Percentiles rank a stretch among this genome's conserved stretches.
Conservation (phyloP, 441 rosid species). For the Corymbia citriodora region DNA sequence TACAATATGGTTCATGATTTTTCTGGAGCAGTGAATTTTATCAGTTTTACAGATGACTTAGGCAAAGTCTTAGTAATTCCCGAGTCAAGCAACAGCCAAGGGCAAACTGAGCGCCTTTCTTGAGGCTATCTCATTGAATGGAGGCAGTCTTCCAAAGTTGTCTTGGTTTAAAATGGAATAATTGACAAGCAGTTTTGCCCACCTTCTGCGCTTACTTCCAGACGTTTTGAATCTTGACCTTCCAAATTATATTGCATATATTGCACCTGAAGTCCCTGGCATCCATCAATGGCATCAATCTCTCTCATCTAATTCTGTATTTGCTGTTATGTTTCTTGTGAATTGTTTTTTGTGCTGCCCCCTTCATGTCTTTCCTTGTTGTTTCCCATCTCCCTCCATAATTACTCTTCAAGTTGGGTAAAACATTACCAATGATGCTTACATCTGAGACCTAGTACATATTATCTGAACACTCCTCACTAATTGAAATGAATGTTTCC, state of each 20-base stretch:
- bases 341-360: background rate
- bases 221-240: background rate
- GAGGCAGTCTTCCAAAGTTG: background rate
- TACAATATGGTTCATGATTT: background rate
- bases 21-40: background rate
- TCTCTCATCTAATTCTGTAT: background rate
- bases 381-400: background rate
- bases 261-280: background rate
- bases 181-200: background rate
- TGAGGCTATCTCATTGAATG: background rate
- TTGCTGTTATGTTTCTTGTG: background rate
- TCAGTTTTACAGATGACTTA: background rate
- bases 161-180: background rate
- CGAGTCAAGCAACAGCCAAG: background rate
- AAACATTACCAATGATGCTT: background rate
- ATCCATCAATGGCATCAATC: background rate
- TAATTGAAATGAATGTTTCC: conserved; percentile 2
- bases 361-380: background rate
- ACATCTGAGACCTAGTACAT: background rate
- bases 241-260: background rate
- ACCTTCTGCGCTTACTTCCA: background rate
- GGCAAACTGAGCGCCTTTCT: background rate
- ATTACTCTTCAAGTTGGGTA: background rate
- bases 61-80: background rate
- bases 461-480: background rate